phyloP scores from a whole-genome alignment of 2,329 filamentous ascomycete species.

The Aspergillus neoniger region DNA sequence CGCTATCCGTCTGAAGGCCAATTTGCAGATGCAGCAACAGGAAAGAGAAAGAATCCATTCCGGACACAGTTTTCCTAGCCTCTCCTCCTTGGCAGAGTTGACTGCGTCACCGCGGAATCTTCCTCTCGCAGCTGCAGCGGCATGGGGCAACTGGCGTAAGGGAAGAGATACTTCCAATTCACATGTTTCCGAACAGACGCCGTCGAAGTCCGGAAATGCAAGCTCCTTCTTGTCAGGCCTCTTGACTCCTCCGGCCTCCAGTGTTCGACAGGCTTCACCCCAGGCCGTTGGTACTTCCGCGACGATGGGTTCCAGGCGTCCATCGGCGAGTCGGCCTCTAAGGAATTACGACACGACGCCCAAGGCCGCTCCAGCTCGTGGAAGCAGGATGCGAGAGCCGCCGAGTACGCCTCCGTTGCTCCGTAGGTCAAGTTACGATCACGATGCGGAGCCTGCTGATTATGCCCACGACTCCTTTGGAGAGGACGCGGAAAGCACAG shows the following conservation, averaged over 20 bases:
- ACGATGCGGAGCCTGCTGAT: conserved; percentile 56
- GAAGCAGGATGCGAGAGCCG: conserved; percentile 34
- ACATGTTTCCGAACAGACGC: conserved; percentile 52
- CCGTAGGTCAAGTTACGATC: conserved; percentile 59
- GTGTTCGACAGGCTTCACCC: conserved; percentile 63
- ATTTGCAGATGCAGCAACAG: conserved; percentile 96
- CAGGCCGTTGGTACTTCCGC: conserved; percentile 36
- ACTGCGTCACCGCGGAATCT: conserved; percentile 75
- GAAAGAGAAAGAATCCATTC: conserved; percentile 84
- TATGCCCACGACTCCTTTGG: conserved; percentile 51
- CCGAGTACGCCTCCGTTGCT: conserved; percentile 58
- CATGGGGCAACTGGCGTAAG: conserved; percentile 94
- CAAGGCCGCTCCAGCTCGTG: conserved; percentile 34
- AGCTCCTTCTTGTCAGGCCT: conserved; percentile 73
- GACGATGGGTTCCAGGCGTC: conserved; percentile 29
- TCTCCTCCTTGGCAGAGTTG: conserved; percentile 74
- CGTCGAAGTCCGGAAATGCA: conserved; percentile 60
- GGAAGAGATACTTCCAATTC: conserved; percentile 58
- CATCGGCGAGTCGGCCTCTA: conserved; percentile 40
- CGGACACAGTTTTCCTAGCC: conserved; percentile 67
- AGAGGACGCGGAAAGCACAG: conserved; percentile 53
- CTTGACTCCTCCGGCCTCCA: conserved; percentile 83
- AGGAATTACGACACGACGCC: conserved; percentile 33
- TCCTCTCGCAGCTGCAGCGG: conserved; percentile 86
- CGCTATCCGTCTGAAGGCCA: conserved; percentile 87